A percentile compares a stretch with the other conserved stretches of the same genome.
These are phyloP conservation scores for Penicillium palitans DNA, from an alignment of 2,329 filamentous ascomycete species.

Conservation along the genomic window DNA sequence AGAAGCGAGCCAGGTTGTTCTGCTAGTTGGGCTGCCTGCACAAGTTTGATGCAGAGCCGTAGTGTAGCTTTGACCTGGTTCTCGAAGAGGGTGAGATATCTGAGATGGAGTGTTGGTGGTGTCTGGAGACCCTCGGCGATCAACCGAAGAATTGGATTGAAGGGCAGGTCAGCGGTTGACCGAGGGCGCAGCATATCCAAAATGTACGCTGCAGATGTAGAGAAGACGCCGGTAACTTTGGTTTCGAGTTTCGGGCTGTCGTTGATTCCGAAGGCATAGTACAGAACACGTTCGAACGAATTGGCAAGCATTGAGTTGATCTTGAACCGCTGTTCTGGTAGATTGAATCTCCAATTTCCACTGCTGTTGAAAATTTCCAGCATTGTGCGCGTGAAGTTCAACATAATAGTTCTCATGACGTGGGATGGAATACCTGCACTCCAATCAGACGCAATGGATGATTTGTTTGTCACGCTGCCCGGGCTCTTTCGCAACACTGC, in stretches of 20 bases:
- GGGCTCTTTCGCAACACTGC: conserved; percentile 48
- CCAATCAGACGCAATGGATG: conserved; percentile 46
- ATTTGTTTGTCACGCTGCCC: conserved; percentile 33
- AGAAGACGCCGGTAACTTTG: conserved; percentile 64
- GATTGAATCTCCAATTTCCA: conserved; percentile 78
- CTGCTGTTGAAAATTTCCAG: conserved; percentile 85
- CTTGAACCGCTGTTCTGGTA: conserved; percentile 65
- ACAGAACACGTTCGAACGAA: conserved; percentile 70
- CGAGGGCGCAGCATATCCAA: conserved; percentile 73
- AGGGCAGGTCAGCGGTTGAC: conserved; percentile 68
- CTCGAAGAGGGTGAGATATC: conserved; percentile 56
- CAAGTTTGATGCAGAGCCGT: conserved; percentile 65
- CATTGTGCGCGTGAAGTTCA: conserved; percentile 71
- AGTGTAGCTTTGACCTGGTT: conserved; percentile 66
- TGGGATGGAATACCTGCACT: conserved; percentile 75
- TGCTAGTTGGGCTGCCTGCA: conserved; percentile 68
- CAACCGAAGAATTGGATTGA: conserved; percentile 73
- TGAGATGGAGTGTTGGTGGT: conserved; percentile 63
- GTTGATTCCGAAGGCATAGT: conserved; percentile 73
- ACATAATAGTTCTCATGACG: conserved; percentile 68
- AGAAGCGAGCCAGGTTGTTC: conserved; percentile 65
- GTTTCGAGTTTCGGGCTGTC: conserved; percentile 51
- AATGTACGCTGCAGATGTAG: conserved; percentile 72
- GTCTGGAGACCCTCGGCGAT: conserved; percentile 63
- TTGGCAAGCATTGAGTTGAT: conserved; percentile 68